Base-by-base conservation (phyloP, 1,139 yeast genomes). In the Blastobotrys buckinghamii region DNA sequence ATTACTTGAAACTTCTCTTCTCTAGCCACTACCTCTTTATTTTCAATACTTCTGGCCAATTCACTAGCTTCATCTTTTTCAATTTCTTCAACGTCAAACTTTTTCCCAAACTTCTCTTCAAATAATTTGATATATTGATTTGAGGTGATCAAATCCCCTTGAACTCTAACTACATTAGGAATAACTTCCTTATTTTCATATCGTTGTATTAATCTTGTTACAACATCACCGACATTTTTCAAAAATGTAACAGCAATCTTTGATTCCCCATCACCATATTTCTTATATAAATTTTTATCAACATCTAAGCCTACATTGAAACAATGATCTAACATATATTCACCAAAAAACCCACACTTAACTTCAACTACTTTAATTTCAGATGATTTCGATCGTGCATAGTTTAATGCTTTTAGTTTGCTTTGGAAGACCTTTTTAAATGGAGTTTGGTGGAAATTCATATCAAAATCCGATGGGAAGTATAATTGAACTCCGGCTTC, bases 381-480 rank as follows among this genome's bases (percentile, higher is more conserved):
- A n/a, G 20, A 22, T 20, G 36, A 26, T 22, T 22, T 22, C 17
- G 26, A 10, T 24, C 45, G 6, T 15, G 47, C 47, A 24, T 44
- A 44, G 2, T 30, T 38, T 38, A 44, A 24, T 12, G 47, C 42
- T n/a, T 27, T 12, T 7, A 44, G 15, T 22, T 44, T 44, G 29
- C 38, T 36, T 19, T 20, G 9, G 26, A 46, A 46, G 6, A 17
- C 42, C n/a, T 29, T 24, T 7, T 54, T 27, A 42, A 36, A 46
- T n/a, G 49, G 49, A 9, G 49, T 36, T 12, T 27, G 24, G 10
- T 15, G 59, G 34, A 71, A 53, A 45, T 78, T 78, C 37, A 68
- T 59, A 42, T 87, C 87, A 57, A 77, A 81, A 59, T 81, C 85
- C 3, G 85, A 76, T 35, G 86, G 84, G 50, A 81, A 72, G 63